These are phyloP conservation scores for Paecilomyces dactylethromorphus DNA, from an alignment of 2,329 filamentous ascomycete genomes.

Conservation along the genomic window DNA sequence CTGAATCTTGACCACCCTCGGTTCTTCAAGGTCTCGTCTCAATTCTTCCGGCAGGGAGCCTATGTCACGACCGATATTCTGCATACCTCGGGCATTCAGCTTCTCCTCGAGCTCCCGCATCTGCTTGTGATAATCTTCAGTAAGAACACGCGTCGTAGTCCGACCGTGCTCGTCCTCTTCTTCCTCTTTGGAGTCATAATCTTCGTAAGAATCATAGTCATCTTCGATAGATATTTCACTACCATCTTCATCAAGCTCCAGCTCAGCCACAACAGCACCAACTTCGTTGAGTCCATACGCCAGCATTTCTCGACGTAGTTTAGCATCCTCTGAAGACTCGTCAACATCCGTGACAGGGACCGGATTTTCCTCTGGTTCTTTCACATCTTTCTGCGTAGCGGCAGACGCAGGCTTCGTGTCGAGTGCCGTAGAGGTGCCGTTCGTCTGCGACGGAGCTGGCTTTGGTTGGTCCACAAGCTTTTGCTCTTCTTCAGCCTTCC, in stretches of 20 bases:
- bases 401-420: neutral
- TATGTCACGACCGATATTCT: slow-evolving; percentile 50
- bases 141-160: slow-evolving; percentile 59
- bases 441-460: slow-evolving; percentile 2
- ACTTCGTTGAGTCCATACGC: slow-evolving; percentile 84
- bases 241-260: slow-evolving; percentile 67
- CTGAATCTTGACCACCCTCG: slow-evolving; percentile 18
- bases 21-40: slow-evolving; percentile 21
- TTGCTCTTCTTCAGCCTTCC: neutral
- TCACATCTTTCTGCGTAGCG: slow-evolving; percentile 8
- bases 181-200: slow-evolving; percentile 51
- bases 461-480: neutral
- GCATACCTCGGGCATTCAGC: slow-evolving; percentile 54
- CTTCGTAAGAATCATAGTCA: slow-evolving; percentile 47
- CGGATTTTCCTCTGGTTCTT: slow-evolving; percentile 15
- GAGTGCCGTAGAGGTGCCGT: neutral
- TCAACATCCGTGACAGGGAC: slow-evolving; percentile 59
- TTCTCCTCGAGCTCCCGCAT: slow-evolving; percentile 83
- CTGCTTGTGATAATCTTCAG: slow-evolving; percentile 66
- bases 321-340: slow-evolving; percentile 74
- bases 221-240: slow-evolving; percentile 48
- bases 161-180: slow-evolving; percentile 73
- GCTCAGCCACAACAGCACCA: slow-evolving; percentile 83
- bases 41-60: slow-evolving; percentile 26
- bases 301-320: slow-evolving; percentile 79